These are phyloP conservation scores for Cenococcum geophilum DNA, from an alignment of 495 filamentous ascomycete species.

Conservation along the genomic window DNA sequence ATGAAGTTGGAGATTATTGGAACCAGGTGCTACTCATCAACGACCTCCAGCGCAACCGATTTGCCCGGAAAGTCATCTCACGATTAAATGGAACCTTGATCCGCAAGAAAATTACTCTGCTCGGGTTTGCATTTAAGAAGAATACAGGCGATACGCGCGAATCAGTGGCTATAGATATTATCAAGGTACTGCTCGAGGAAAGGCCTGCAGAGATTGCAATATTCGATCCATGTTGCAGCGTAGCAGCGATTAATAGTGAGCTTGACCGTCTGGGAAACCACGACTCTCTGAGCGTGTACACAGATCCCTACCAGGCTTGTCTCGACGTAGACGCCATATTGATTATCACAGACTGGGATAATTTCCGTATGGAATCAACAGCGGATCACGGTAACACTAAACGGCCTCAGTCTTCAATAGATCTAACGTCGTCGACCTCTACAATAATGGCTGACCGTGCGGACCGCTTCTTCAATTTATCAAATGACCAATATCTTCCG, in stretches of 20 bases:
- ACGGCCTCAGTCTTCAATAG: not conserved
- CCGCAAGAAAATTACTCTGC: conserved; percentile 64
- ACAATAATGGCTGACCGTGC: no score
- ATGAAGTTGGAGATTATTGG: conserved; percentile 76
- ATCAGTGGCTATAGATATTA: conserved; percentile 61
- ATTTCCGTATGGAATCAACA: not conserved
- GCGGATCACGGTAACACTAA: not conserved
- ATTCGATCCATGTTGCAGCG: conserved; percentile 61
- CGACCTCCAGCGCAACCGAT: conserved; percentile 66
- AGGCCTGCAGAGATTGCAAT: conserved; percentile 56
- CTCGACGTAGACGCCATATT: not conserved
- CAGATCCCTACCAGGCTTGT: not conserved
- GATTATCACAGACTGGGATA: not conserved
- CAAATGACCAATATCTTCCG: conserved; percentile 5
- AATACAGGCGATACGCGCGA: conserved; percentile 73
- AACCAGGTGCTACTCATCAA: conserved; percentile 66
- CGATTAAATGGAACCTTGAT: conserved; percentile 63
- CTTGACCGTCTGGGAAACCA: not conserved
- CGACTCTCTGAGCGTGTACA: not conserved
- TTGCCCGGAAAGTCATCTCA: conserved; percentile 55
- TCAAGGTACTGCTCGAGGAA: conserved; percentile 58
- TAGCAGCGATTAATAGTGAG: not conserved
- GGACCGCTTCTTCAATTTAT: no score
- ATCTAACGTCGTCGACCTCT: no score
- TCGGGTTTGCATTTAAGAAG: conserved; percentile 81